Percentiles rank a stretch among this genome's conserved stretches.
Evolutionary conservation across 208 protist species (phyloP).

Genomic region (Trypanosomatidae sp.): DNA sequence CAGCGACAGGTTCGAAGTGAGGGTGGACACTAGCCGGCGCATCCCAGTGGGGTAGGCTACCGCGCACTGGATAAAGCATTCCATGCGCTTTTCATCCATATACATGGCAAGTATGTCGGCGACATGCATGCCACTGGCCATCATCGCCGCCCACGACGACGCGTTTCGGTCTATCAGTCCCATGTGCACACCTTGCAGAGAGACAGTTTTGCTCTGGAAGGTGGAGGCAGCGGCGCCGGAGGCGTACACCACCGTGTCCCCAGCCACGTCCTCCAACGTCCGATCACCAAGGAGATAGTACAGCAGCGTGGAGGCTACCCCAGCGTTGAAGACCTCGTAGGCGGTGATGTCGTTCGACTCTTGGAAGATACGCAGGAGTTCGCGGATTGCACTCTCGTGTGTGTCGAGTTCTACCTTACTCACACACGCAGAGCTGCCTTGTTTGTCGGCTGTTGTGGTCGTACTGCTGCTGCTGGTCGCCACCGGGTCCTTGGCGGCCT

Average conservation of each 20-base stretch:
- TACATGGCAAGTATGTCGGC: conserved; percentile 43
- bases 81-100: conserved; percentile 43
- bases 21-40: conserved; percentile 40
- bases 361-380: conserved; percentile 36
- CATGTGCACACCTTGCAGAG: conserved; percentile 2
- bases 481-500: not conserved
- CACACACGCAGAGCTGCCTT: not conserved
- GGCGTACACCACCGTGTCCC: conserved; percentile 24
- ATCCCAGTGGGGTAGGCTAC: conserved; percentile 37
- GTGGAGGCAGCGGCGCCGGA: conserved; percentile 40
- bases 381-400: conserved; percentile 26
- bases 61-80: conserved; percentile 41
- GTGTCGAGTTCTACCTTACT: conserved; percentile 6
- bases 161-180: conserved; percentile 23
- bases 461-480: not conserved
- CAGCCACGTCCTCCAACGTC: conserved; percentile 32
- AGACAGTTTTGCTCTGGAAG: conserved; percentile 13
- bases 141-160: conserved; percentile 38
- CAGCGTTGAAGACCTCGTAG: conserved; percentile 49
- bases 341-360: conserved; percentile 38
- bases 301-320: conserved; percentile 36
- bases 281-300: conserved; percentile 43
- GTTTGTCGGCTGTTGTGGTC: not conserved
- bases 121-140: conserved; percentile 45
- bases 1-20: conserved; percentile 52